These are phyloP conservation scores for Limonium bicolor DNA, from an alignment of 148 eudicot species.

Conservation along the genomic window DNA sequence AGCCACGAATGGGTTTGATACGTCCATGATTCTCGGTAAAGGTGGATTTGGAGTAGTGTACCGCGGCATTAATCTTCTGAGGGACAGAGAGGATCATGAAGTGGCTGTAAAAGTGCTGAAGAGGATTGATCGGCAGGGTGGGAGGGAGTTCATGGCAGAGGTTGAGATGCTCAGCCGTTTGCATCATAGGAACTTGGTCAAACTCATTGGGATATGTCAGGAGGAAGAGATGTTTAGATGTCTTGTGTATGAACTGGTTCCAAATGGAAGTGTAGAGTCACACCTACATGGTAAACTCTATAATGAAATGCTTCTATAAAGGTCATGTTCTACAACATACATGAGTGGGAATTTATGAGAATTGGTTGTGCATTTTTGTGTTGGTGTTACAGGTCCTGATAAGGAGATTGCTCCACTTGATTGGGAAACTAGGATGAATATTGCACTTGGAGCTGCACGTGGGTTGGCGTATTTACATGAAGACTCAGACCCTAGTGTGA, in stretches of 20 bases:
- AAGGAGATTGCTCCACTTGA: conserved; percentile 3
- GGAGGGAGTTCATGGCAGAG: conserved; percentile 87
- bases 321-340: not conserved
- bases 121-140: conserved; percentile 70
- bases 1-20: conserved; percentile 77
- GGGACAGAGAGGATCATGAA: conserved; percentile 62
- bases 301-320: not conserved
- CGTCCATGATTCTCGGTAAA: conserved; percentile 77
- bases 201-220: conserved; percentile 86
- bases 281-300: conserved; percentile 22
- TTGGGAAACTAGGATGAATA: conserved; percentile 7
- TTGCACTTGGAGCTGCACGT: conserved; percentile 5
- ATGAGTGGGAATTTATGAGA: not conserved
- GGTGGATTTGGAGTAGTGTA: conserved; percentile 98
- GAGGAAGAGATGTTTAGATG: conserved; percentile 74
- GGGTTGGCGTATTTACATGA: conserved; percentile 5
- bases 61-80: conserved; percentile 64
- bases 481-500: conserved; percentile 3
- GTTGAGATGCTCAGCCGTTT: conserved; percentile 96
- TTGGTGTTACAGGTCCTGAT: not conserved
- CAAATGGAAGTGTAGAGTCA: conserved; percentile 95
- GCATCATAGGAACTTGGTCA: conserved; percentile 97
- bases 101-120: conserved; percentile 91
- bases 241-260: conserved; percentile 84
- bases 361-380: not conserved